Base-by-base conservation (phyloP, 1,284 basidiomycete genomes). In the Cerioporus squamosus region DNA sequence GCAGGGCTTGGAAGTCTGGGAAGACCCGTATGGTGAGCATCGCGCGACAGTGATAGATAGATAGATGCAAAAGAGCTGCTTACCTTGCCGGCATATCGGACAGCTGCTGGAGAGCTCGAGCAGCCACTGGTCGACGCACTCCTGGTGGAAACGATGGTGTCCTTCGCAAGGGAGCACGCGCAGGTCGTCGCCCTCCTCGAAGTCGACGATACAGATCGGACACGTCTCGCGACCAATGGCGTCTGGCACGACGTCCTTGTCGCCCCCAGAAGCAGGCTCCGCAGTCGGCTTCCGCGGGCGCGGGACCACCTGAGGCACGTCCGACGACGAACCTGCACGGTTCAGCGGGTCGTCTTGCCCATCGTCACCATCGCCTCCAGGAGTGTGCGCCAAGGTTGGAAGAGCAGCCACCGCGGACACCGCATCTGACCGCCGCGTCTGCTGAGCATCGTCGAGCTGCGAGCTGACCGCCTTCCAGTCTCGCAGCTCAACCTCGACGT, bases 151-250 rank as follows among this genome's bases (percentile, higher is more conserved):
- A 53, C 85, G 81, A 71, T 97, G 95, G 63, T 90, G 86, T 44
- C 90, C 91, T 70, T 94, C 91, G 73, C 95, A 97, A 0, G 95
- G 95, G 55, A 97, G 76, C 36, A 96, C 83, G 31, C 95, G 86
- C 17, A 97, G 75, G 71, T 96, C 92, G 69, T 97, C 95, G 5
- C 94, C 95, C 62, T 93, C 90, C 72, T 95, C 91, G 69, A 97
- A 97, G 67, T 96, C 94, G 40, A 93, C 80, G 60, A 97, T 90
- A 71, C 95, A 97, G 63, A 97, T 97, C 6, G 95, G 94, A 75
- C 95, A 97, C 23, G 90, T 94, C 72, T 94, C 91, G 40, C 85
- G 83, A 14, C 88, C 91, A 42, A 93, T 91, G 14, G 82, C 80
- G 46, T 81, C 85, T 1, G 87, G 87, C 52, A 84, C 78, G 15